Evolutionary conservation across 2,329 filamentous ascomycete species (phyloP), one percentile per base, ranked within the genome.

Genomic region (Alternaria postmessia): DNA sequence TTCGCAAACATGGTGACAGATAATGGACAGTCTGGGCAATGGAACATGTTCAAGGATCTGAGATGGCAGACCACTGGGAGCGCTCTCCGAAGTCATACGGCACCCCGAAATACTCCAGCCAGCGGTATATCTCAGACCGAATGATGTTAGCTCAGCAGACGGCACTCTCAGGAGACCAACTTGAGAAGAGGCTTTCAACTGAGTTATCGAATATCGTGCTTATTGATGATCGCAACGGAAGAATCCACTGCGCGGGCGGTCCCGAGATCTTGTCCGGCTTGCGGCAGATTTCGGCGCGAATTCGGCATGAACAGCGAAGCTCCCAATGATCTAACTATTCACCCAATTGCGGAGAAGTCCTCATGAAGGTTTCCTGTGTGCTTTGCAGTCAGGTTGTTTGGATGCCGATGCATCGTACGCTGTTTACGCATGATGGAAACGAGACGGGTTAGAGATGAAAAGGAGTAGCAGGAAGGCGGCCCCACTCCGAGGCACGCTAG

Each of bases 181-280:
- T 14, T 3, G 12, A 3, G 12, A 9, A 34, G 18, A 24, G 30
- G 6, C 12, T 3, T 14, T n/a, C 14, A 0, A 14, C 18, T 34
- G 30, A 11, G 16, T 5, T 11, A 48, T 48, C 30, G 30, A 24
- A 16, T 48, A 18, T 14, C 22, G 18, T 34, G 2, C 22, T 48
- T n/a, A 20, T 5, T 24, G 18, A 11, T 36, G 30, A 4, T 34
- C 18, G 12, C 22, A n/a, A 16, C 28, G 28, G 30, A 11, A 48
- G 28, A 24, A 11, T 24, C 46, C 14, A 28, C 30, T n/a, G 30
- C 7, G 30, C 46, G 46, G 46, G 46, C 46, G 30, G 30, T 34
- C 46, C 46, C 30, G 46, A 48, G 30, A 48, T 48, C 46, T n/a
- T 48, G 18, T n/a, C n/a, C 18, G 44, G 44, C 44, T 16, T 48